Conservation (phyloP, 139 green algal species). For the Spirogloea muscicola region DNA sequence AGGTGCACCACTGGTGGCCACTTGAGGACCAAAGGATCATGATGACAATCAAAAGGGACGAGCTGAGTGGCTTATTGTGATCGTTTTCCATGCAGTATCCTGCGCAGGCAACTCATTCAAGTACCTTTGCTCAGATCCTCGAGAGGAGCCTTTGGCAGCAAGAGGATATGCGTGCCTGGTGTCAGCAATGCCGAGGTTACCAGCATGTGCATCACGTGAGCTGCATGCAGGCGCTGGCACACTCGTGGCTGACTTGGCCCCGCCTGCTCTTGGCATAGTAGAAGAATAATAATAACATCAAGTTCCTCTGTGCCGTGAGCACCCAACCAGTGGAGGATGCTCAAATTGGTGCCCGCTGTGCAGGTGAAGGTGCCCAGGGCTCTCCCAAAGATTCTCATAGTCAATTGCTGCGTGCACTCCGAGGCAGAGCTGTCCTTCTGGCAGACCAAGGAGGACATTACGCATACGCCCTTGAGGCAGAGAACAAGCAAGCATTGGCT, state of each 20-base stretch:
- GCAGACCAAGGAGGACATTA: constrained; percentile 13
- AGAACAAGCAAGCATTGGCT: constrained; percentile 29
- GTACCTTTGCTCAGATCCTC: constrained; percentile 48
- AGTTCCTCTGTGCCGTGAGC: neutral
- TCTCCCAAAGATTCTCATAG: constrained; percentile 58
- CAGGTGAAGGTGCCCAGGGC: neutral
- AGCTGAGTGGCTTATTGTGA: neutral
- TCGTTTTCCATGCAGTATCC: constrained; percentile 18
- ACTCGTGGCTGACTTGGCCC: neutral
- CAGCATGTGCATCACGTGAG: constrained; percentile 62
- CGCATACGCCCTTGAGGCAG: neutral
- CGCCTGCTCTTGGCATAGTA: neutral
- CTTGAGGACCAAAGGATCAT: too few relatives aligned
- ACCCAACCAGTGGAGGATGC: neutral
- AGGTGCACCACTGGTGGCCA: too few relatives aligned
- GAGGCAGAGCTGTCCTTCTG: constrained; percentile 30
- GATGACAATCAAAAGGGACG: too few relatives aligned
- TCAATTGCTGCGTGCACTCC: constrained; percentile 58
- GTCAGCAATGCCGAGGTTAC: constrained; percentile 70
- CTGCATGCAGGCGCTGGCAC: neutral
- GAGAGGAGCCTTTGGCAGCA: constrained; percentile 52
- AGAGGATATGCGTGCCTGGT: constrained; percentile 74
- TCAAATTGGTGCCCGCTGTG: constrained; percentile 4
- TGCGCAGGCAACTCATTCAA: constrained; percentile 7
- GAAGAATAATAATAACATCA: neutral